Evolutionary conservation across 176 grass and related monocot species (phyloP).

Genomic region (Thinopyrum elongatum): DNA sequence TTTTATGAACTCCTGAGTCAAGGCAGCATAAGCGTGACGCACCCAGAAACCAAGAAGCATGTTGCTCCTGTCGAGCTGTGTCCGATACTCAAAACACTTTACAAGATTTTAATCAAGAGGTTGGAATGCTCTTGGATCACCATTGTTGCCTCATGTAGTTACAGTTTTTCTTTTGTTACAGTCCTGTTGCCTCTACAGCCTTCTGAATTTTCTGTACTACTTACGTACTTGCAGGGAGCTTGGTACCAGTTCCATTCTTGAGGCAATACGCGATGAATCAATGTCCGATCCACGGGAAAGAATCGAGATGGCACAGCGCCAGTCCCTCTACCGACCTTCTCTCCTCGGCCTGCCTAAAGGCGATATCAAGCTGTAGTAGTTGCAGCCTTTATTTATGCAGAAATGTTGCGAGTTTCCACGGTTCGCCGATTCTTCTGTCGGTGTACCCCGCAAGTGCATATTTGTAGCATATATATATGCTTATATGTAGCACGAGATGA

Average conservation of each 20-base stretch:
- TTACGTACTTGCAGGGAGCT: slow-evolving; percentile 58
- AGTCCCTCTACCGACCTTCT: slow-evolving; percentile 71
- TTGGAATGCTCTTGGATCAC: slow-evolving; percentile 9
- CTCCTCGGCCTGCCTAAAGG: slow-evolving; percentile 58
- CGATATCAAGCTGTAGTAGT: slow-evolving; percentile 32
- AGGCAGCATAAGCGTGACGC: slow-evolving; percentile 73
- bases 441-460: background rate
- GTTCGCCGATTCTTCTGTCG: background rate
- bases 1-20: slow-evolving; percentile 96
- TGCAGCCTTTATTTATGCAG: background rate
- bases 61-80: slow-evolving; percentile 92
- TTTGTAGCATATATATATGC: background rate
- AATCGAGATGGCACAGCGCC: slow-evolving; percentile 71
- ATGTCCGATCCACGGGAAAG: slow-evolving; percentile 90
- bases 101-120: slow-evolving; percentile 98
- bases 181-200: background rate
- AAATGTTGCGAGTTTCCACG: background rate
- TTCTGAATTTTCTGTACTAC: background rate
- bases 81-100: slow-evolving; percentile 85
- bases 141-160: background rate
- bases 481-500: background rate
- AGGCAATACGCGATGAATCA: slow-evolving; percentile 80
- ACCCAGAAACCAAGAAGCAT: slow-evolving; percentile 78
- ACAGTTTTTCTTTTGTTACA: background rate
- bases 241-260: slow-evolving; percentile 67